Percentiles rank a stretch among this genome's conserved stretches.
These are phyloP conservation scores for Sanghuangporus sanghuang DNA, from an alignment of 1,284 basidiomycete species.

Conservation along the genomic window DNA sequence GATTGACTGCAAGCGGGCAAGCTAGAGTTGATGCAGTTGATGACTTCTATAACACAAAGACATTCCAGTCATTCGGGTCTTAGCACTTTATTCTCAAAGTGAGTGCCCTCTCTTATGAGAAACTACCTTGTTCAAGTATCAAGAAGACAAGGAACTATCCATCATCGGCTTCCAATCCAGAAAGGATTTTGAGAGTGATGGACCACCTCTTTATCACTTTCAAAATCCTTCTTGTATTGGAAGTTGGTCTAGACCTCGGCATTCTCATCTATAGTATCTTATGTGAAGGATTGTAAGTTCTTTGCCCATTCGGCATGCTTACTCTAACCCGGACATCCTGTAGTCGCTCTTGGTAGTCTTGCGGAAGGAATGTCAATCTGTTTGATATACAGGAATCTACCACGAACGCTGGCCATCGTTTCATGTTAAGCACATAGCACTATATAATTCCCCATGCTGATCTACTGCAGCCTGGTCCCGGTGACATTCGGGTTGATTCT, in stretches of 20 bases:
- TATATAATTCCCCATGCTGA: neutral
- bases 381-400: neutral
- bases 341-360: neutral
- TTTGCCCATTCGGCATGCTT: neutral
- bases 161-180: neutral
- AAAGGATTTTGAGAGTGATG: no score
- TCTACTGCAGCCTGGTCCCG: neutral
- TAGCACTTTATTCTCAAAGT: constrained; percentile 6
- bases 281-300: neutral
- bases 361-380: neutral
- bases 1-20: neutral
- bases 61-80: constrained; percentile 5
- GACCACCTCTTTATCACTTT: neutral
- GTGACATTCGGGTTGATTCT: neutral
- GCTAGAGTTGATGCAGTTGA: neutral
- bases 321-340: neutral
- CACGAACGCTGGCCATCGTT: neutral
- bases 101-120: neutral
- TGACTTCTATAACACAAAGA: neutral
- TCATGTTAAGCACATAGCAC: neutral
- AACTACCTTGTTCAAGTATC: neutral
- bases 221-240: neutral
- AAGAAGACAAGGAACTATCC: neutral
- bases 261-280: neutral
- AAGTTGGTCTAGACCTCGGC: neutral